A percentile compares a stretch with the other conserved stretches of the same genome.
Conservation (phyloP, 768 basidiomycete species). For the Leccinum imitatum region DNA sequence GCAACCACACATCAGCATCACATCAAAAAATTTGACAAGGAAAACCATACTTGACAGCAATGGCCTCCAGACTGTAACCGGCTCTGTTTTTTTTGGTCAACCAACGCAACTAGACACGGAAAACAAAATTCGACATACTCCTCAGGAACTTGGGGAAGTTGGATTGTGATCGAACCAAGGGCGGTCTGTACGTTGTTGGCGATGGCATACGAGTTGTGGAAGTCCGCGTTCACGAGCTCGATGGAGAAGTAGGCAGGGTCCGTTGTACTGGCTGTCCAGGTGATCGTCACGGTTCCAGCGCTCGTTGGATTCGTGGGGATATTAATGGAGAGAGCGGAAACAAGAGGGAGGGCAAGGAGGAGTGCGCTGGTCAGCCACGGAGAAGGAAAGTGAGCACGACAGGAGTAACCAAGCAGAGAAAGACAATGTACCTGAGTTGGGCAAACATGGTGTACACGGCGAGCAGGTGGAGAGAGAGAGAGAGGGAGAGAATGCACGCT, state of each 20-base stretch:
- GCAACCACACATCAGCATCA: not conserved
- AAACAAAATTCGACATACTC: constrained; percentile 33
- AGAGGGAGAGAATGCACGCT: constrained; percentile 11
- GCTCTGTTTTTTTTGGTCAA: constrained; percentile 31
- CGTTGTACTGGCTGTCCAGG: constrained; percentile 41
- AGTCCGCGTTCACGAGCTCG: constrained; percentile 46
- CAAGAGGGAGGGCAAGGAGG: constrained; percentile 45
- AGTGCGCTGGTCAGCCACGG: constrained; percentile 34
- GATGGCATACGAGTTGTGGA: constrained; percentile 56
- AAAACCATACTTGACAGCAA: constrained; percentile 39
- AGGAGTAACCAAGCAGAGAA: accelerated
- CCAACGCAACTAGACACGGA: not conserved
- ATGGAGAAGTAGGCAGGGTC: constrained; percentile 48
- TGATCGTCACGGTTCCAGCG: constrained; percentile 39
- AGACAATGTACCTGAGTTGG: constrained; percentile 43
- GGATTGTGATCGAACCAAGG: constrained; percentile 35
- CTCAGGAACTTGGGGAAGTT: constrained; percentile 45
- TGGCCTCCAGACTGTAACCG: constrained; percentile 49
- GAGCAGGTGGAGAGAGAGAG: not conserved
- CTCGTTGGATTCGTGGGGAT: constrained; percentile 35
- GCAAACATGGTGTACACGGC: constrained; percentile 44
- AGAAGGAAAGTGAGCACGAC: not conserved
- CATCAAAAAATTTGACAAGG: not conserved
- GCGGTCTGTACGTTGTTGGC: constrained; percentile 51
- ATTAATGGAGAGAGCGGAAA: constrained; percentile 44